phyloP scores from a whole-genome alignment of 164 flowering plant species.

The Nelumbo lutea region DNA sequence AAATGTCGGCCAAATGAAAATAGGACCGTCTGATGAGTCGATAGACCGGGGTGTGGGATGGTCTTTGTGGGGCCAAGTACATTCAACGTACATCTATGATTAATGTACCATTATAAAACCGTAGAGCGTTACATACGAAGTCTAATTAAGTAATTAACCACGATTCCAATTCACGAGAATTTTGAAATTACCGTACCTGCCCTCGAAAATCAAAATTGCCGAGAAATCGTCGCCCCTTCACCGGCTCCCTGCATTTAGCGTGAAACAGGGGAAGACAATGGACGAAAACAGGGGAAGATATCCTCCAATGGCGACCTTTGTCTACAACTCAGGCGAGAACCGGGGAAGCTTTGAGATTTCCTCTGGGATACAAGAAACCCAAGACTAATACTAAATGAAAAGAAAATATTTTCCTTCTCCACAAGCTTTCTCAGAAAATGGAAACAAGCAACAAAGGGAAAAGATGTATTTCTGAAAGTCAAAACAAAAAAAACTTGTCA shows the following conservation, averaged over 20 bases:
- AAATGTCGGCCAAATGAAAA: no score
- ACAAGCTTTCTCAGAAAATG: no score
- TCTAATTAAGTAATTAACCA: no score
- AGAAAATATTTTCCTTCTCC: not conserved
- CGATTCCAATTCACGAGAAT: no score
- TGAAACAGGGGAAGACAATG: not conserved
- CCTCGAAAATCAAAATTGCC: not conserved
- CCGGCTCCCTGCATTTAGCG: not conserved
- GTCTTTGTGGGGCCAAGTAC: no score
- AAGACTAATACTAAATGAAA: not conserved
- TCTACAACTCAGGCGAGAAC: constrained; percentile 1
- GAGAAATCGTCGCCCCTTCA: not conserved
- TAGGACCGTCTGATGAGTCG: no score
- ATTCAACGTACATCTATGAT: no score
- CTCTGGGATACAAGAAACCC: not conserved
- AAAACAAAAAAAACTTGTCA: not conserved
- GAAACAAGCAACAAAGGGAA: not conserved
- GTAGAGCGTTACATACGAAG: no score
- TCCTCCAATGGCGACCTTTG: constrained; percentile 1
- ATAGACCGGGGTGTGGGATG: no score
- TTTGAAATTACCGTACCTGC: not conserved
- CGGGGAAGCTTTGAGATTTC: not conserved
- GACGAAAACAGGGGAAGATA: not conserved
- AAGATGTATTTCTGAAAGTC: not conserved
- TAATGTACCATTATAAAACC: no score